Conservation (phyloP, 805 yeast genomes). For the Kodamaea fukazawae region DNA sequence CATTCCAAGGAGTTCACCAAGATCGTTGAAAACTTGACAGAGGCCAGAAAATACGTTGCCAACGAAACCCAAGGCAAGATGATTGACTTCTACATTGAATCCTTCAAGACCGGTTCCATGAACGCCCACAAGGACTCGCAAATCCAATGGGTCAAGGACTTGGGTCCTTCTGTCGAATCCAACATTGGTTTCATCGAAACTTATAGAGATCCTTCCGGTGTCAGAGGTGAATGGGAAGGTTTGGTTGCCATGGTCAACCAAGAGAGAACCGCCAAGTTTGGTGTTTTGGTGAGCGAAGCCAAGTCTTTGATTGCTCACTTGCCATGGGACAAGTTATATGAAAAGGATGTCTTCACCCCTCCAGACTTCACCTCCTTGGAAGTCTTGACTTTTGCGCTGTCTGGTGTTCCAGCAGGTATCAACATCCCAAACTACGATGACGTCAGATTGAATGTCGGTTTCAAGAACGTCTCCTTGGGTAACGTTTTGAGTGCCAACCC, state of each 20-base stretch:
- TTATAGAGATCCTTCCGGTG: conserved; percentile 88
- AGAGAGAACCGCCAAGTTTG: conserved; percentile 79
- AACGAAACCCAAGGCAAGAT: conserved; percentile 68
- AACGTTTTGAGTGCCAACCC: conserved; percentile 71
- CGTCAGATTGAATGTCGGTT: conserved; percentile 77
- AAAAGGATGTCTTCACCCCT: conserved; percentile 82
- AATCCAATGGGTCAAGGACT: conserved; percentile 82
- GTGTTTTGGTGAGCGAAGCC: conserved; percentile 65
- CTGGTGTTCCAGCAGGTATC: conserved; percentile 91
- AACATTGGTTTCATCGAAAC: conserved; percentile 92
- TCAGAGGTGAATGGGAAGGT: conserved; percentile 93
- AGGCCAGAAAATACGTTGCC: conserved; percentile 64
- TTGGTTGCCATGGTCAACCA: conserved; percentile 86
- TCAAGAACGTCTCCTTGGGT: conserved; percentile 87
- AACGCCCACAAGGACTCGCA: conserved; percentile 83
- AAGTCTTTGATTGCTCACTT: conserved; percentile 58
- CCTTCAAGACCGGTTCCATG: conserved; percentile 80
- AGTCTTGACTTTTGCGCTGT: conserved; percentile 84
- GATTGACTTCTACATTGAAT: conserved; percentile 62
- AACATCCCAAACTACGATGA: conserved; percentile 92
- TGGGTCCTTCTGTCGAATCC: conserved; percentile 67
- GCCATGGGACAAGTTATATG: conserved; percentile 77
- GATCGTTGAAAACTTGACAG: conserved; percentile 53
- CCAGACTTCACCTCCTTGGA: conserved; percentile 92
- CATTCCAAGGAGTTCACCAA: conserved; percentile 61